Conservation (phyloP, 495 filamentous ascomycete species). For the Penicillium pancosmium region DNA sequence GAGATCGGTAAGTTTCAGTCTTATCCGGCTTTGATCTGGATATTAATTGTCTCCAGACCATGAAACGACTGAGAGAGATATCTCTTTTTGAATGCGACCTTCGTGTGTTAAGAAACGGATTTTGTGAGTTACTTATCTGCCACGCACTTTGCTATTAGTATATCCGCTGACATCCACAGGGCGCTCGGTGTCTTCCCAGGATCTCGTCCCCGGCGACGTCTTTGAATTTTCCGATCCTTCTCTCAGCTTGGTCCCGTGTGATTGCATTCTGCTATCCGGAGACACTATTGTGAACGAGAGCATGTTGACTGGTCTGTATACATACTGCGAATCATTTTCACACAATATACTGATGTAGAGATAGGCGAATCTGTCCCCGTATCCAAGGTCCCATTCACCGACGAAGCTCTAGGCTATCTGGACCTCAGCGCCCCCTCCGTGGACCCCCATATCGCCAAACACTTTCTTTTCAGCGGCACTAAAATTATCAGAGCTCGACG, state of each 20-base stretch:
- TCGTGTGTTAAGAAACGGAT: slow-evolving; percentile 88
- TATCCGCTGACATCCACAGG: slow-evolving; percentile 47
- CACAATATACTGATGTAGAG: slow-evolving; percentile 23
- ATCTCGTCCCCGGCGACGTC: slow-evolving; percentile 94
- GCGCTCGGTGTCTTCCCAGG: slow-evolving; percentile 81
- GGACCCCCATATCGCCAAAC: slow-evolving; percentile 75
- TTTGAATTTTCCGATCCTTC: slow-evolving; percentile 97
- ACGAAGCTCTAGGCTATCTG: slow-evolving; percentile 73
- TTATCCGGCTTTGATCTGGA: slow-evolving; percentile 15
- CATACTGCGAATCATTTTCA: neutral
- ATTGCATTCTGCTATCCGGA: slow-evolving; percentile 87
- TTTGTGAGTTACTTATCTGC: slow-evolving; percentile 63
- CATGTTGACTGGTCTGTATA: slow-evolving; percentile 82
- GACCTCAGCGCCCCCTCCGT: slow-evolving; percentile 78
- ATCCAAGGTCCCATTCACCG: slow-evolving; percentile 84
- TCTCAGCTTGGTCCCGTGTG: slow-evolving; percentile 90
- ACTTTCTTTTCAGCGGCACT: slow-evolving; percentile 92
- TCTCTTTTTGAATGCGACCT: slow-evolving; percentile 95
- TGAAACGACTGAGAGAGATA: slow-evolving; percentile 87
- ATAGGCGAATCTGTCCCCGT: slow-evolving; percentile 94
- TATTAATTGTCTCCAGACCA: slow-evolving; percentile 60
- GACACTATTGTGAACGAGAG: slow-evolving; percentile 99
- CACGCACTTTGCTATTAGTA: neutral
- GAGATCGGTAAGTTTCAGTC: slow-evolving; percentile 60
- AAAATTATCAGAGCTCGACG: slow-evolving; percentile 90